These are phyloP conservation scores for Cucurbitaria berberidis DNA, from an alignment of 2,329 filamentous ascomycete species.

Conservation along the genomic window DNA sequence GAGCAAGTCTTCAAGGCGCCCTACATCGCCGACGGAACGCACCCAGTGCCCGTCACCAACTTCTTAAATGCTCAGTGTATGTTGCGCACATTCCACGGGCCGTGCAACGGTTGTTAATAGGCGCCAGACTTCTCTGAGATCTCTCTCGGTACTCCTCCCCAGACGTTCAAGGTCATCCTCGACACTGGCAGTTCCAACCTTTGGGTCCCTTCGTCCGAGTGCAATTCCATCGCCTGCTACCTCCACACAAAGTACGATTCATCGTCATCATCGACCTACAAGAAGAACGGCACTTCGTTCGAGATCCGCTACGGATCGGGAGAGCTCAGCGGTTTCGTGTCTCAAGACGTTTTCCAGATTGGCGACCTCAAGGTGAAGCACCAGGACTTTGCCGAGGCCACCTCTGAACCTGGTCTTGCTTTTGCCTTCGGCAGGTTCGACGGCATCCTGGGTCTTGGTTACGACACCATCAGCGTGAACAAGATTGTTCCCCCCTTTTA, in stretches of 20 bases:
- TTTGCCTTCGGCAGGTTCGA: slow-evolving; percentile 98
- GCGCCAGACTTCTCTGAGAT: slow-evolving; percentile 91
- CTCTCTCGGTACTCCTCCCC: slow-evolving; percentile 85
- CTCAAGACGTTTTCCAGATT: slow-evolving; percentile 83
- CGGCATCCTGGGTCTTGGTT: slow-evolving; percentile 93
- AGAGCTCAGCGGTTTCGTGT: slow-evolving; percentile 90
- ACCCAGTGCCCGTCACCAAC: slow-evolving; percentile 91
- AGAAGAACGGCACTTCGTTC: slow-evolving; percentile 91
- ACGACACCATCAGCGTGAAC: slow-evolving; percentile 97
- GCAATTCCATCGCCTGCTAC: slow-evolving; percentile 96
- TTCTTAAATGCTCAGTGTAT: slow-evolving; percentile 98
- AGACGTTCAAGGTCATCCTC: slow-evolving; percentile 97
- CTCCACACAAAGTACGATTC: slow-evolving; percentile 97
- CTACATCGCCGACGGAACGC: slow-evolving; percentile 68
- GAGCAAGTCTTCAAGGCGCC: slow-evolving; percentile 82
- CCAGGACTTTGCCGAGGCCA: slow-evolving; percentile 96
- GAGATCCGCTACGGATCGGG: slow-evolving; percentile 96
- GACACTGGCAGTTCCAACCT: slow-evolving; percentile 99
- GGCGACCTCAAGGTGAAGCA: slow-evolving; percentile 87
- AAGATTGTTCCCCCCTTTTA: slow-evolving; percentile 94
- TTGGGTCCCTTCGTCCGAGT: slow-evolving; percentile 92
- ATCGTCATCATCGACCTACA: slow-evolving; percentile 84
- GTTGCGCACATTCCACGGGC: slow-evolving; percentile 43
- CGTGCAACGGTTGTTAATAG: slow-evolving; percentile 23
- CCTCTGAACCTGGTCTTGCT: slow-evolving; percentile 90